These are phyloP conservation scores for Aschersonia sp. DNA, from an alignment of 2,329 filamentous ascomycete genomes.

Conservation along the genomic window DNA sequence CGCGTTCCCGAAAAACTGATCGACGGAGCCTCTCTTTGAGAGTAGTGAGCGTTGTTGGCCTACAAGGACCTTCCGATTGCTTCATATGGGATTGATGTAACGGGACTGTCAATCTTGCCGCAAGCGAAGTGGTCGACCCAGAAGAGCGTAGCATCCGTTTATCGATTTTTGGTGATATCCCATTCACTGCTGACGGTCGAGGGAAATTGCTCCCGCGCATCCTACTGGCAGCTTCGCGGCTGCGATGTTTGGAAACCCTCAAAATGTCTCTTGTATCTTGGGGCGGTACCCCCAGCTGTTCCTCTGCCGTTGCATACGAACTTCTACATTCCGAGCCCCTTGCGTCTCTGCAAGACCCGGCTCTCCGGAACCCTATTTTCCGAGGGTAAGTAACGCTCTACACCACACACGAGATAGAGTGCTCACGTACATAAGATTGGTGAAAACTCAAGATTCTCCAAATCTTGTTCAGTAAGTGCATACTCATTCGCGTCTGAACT, in stretches of 20 bases:
- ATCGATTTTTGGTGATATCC: not conserved
- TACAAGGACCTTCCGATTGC: no score
- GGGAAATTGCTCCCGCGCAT: no score
- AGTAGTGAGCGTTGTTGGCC: no score
- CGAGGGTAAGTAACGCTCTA: no score
- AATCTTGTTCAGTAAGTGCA: slow-evolving; percentile 15
- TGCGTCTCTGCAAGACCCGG: slow-evolving; percentile 6
- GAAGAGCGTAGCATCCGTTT: not conserved
- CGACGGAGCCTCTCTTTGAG: no score
- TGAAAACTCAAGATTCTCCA: slow-evolving; percentile 19
- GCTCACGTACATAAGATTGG: slow-evolving; percentile 17
- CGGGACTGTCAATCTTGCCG: not conserved
- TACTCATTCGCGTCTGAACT: slow-evolving; percentile 13
- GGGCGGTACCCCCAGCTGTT: slow-evolving; percentile 1
- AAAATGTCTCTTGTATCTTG: not conserved
- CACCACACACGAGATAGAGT: not conserved
- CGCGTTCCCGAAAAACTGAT: no score
- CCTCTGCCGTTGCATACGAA: slow-evolving; percentile 12
- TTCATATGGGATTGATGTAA: no score
- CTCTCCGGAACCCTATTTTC: slow-evolving; percentile 10
- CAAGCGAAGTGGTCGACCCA: not conserved
- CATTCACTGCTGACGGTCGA: not conserved
- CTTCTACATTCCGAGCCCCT: slow-evolving; percentile 10
- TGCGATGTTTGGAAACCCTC: not conserved
- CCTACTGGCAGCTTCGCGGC: no score